phyloP scores from a whole-genome alignment of 2,329 filamentous ascomycete species.

The Ascochyta koolunga region DNA sequence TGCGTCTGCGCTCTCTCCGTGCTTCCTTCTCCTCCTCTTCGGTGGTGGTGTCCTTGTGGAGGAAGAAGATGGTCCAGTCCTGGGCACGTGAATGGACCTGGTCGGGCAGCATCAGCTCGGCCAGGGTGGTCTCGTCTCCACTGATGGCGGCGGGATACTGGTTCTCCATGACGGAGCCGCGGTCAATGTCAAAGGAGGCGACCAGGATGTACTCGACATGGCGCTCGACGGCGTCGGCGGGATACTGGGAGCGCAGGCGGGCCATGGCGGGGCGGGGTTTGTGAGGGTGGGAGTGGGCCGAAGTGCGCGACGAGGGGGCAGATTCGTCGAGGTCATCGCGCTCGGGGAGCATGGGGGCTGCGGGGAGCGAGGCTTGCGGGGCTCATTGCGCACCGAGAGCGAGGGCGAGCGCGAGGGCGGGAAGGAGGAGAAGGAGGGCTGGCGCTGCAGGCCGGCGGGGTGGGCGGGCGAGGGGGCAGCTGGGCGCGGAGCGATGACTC shows the following conservation, averaged over 20 bases:
- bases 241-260: slow-evolving; percentile 56
- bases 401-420: slow-evolving; percentile 49
- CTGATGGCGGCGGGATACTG: slow-evolving; percentile 95
- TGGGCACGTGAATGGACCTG: slow-evolving; percentile 93
- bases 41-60: slow-evolving; percentile 91
- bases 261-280: slow-evolving; percentile 1
- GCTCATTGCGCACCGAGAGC: slow-evolving; percentile 43
- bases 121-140: slow-evolving; percentile 96
- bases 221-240: slow-evolving; percentile 64
- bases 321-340: slow-evolving; percentile 39
- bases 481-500: slow-evolving; percentile 38
- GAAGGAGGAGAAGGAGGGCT: slow-evolving; percentile 53
- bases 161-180: slow-evolving; percentile 96
- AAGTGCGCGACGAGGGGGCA: slow-evolving; percentile 34
- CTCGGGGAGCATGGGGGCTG: slow-evolving; percentile 45
- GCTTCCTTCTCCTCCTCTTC: slow-evolving; percentile 73
- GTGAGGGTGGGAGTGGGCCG: slow-evolving; percentile 29
- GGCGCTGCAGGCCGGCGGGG: slow-evolving; percentile 41
- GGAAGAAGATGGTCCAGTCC: slow-evolving; percentile 99
- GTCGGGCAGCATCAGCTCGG: slow-evolving; percentile 97
- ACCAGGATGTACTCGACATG: slow-evolving; percentile 99
- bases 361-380: slow-evolving; percentile 42
- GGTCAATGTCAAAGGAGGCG: slow-evolving; percentile 95
- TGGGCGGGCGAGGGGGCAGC: slow-evolving; percentile 15
- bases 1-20: slow-evolving; percentile 62